Base-by-base conservation (phyloP, 106 monocot species). In the Allium cepa region DNA sequence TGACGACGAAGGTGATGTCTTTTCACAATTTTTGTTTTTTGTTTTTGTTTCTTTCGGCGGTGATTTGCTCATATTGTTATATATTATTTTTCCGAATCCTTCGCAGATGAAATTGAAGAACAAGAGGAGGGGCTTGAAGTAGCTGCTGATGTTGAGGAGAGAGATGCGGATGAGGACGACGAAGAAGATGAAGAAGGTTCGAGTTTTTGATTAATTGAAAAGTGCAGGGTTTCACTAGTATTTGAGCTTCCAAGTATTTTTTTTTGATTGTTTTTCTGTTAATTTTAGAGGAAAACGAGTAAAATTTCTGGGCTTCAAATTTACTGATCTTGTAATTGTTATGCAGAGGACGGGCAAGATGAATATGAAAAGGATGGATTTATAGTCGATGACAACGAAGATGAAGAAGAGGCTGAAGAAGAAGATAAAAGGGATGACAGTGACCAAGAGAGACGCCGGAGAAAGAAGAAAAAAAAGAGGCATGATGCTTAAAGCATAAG, bases 361-460 rank as follows among this genome's bases (percentile, higher is more conserved):
- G 99, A 99, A 71, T 93, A 90, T 36, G 99, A 93, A 70, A 90
- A 92, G 59, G 97, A 99, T 74, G 99, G 85, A 6, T 99, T 99
- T 63, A 99, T 93, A 79, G 97, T 99, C 8, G 97, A 99, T 47
- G 97, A 92, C 51, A 82, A 60, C 3, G 97, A 99, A 46, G 97
- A 97, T 10, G 87, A 85, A 62, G 83, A 92, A 18, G 83, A 69
- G 11, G 85, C 69, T 3, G 86, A 88, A 57, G 93, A 79, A 71
- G 86, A 81, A 63, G 87, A 79, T 9, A 83, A 75, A 45, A 72
- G 72, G 47, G 79, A 75, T 50, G 71, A 82, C 48, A 82, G 84
- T 22, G 92, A 90, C 26, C 87, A 84, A 55, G 93, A 90, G 73
- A 75, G 81, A 28, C 87, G 85, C 13, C 85, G 73, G 46, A 99